phyloP scores from a whole-genome alignment of 257 asterid species.

The Gentiana macrophylla region DNA sequence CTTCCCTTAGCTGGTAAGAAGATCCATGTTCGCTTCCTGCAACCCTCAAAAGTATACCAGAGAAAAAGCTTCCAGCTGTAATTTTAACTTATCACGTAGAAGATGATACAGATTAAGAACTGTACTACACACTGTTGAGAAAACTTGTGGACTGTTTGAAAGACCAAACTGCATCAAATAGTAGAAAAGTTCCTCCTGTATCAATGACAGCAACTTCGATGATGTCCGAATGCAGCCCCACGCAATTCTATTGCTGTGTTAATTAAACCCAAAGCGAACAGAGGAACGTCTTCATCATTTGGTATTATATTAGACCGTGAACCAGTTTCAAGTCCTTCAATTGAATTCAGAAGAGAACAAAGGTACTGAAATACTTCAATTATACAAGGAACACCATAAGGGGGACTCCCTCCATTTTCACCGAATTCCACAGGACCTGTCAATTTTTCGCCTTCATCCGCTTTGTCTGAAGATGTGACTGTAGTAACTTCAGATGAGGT shows the following conservation, averaged over 20 bases:
- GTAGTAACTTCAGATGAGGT: conserved; percentile 9
- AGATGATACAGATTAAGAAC: conserved; percentile 89
- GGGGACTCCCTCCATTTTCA: conserved; percentile 30
- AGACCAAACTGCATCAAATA: conserved; percentile 86
- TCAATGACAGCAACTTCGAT: conserved; percentile 61
- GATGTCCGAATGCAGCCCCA: conserved; percentile 60
- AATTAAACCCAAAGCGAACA: conserved; percentile 86
- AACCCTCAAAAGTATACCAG: conserved; percentile 67
- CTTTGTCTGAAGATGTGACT: conserved; percentile 2
- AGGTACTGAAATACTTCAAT: conserved; percentile 84
- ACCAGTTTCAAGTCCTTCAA: conserved; percentile 63
- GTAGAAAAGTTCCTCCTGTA: conserved; percentile 84
- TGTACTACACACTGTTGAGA: conserved; percentile 87
- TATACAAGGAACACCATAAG: conserved; percentile 91
- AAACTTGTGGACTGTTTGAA: conserved; percentile 92
- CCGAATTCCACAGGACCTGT: conserved; percentile 22
- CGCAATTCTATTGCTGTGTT: conserved; percentile 85
- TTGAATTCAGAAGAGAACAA: conserved; percentile 78
- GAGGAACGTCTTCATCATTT: conserved; percentile 91
- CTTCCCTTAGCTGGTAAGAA: conserved; percentile 93
- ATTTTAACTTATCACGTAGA: conserved; percentile 64
- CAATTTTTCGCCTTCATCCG: conserved; percentile 22
- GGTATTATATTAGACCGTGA: conserved; percentile 71
- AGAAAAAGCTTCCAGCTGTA: conserved; percentile 86
- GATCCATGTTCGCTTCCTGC: conserved; percentile 80